Percentiles rank a stretch among this genome's conserved stretches.
Conservation (phyloP, 768 basidiomycete species). For the Leccinellum rugosiceps region DNA sequence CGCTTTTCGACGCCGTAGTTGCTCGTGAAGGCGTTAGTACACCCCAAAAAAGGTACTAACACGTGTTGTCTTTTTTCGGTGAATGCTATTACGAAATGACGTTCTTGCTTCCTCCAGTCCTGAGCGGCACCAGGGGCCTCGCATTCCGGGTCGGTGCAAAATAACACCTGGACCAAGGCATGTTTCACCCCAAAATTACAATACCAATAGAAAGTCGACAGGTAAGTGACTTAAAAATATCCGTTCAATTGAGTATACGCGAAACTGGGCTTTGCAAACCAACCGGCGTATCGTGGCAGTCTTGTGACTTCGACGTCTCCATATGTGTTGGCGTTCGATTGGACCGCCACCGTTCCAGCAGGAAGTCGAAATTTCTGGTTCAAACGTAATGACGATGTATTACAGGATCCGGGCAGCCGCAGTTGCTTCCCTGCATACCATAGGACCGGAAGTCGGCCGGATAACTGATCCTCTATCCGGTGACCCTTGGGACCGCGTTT, state of each 20-base stretch:
- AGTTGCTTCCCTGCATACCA: not conserved
- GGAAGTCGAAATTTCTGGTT: not conserved
- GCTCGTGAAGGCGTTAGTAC: not conserved
- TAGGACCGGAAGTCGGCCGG: not conserved
- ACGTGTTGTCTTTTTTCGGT: not conserved
- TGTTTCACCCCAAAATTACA: not conserved
- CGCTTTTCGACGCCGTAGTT: not conserved
- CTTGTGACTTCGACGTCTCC: not conserved
- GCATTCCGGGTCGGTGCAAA: not conserved
- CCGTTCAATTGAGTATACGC: not conserved
- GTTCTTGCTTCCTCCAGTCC: too few relatives aligned
- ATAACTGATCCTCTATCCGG: not conserved
- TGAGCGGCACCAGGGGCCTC: not conserved
- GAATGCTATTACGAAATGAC: not conserved
- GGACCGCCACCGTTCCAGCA: not conserved
- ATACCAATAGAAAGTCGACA: not conserved
- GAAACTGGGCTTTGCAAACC: not conserved
- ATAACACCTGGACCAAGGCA: not conserved
- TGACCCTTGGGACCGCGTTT: constrained; percentile 1
- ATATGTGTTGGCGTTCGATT: not conserved
- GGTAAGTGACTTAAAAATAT: not conserved
- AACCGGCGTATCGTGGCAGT: not conserved
- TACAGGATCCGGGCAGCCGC: not conserved
- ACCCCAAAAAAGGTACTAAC: constrained; percentile 1
- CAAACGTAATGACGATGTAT: not conserved